Evolutionary conservation across 495 filamentous ascomycete genomes (phyloP).

Genomic region (Penicillium ucsense): DNA sequence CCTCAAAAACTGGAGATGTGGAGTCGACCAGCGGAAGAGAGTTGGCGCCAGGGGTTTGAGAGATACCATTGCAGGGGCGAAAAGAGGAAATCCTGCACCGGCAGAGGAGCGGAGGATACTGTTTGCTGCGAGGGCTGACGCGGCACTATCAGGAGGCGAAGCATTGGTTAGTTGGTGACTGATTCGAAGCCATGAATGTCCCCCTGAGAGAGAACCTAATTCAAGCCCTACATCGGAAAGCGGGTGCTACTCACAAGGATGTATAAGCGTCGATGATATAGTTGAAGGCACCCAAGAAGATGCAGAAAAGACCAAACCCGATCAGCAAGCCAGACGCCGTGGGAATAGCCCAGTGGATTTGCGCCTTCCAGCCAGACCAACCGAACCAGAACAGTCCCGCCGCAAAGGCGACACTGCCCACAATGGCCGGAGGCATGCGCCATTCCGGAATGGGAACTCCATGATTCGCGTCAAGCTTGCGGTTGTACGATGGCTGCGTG

Average conservation of each 20-base stretch:
- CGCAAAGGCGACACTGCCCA: constrained; percentile 66
- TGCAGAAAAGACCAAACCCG: constrained; percentile 59
- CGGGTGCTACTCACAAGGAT: constrained; percentile 53
- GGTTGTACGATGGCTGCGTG: constrained; percentile 51
- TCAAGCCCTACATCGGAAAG: too few relatives aligned
- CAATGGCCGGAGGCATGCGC: constrained; percentile 70
- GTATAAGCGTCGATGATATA: constrained; percentile 85
- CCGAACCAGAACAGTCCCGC: constrained; percentile 79
- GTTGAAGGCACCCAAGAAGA: constrained; percentile 77
- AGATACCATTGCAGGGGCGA: constrained; percentile 57
- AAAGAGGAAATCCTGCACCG: constrained; percentile 72
- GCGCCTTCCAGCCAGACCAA: constrained; percentile 57
- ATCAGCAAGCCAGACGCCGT: constrained; percentile 57
- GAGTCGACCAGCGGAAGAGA: too few relatives aligned
- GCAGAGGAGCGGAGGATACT: constrained; percentile 71
- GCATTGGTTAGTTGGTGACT: too few relatives aligned
- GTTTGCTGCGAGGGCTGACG: constrained; percentile 77
- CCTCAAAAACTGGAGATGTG: not conserved
- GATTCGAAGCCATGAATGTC: too few relatives aligned
- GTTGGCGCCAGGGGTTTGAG: not conserved
- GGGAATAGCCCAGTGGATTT: constrained; percentile 76
- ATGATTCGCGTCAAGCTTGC: constrained; percentile 64
- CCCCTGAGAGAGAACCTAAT: too few relatives aligned
- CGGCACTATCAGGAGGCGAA: constrained; percentile 41
- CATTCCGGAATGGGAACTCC: constrained; percentile 73